Evolutionary conservation across 2,329 filamentous ascomycete genomes (phyloP), one percentile per base, ranked within the genome.

Genomic region (Phaeophleospora eucalypticola): DNA sequence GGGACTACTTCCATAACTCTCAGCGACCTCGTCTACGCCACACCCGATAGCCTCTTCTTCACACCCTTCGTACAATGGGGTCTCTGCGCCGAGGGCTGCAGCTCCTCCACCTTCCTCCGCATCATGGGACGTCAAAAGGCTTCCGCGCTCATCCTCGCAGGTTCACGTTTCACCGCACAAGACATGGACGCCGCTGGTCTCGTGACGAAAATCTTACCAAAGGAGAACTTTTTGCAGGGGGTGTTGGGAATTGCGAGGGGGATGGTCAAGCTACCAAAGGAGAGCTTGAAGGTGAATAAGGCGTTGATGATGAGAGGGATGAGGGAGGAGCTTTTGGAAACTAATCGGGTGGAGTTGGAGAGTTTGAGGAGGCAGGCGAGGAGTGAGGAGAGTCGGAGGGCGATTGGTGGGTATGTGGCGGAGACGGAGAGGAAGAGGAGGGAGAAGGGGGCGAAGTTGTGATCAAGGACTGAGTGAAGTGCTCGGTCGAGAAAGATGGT

Each of bases 11-110:
- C 39, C 17, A 51, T 58, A 9, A 49, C 56, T 3, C 44, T 58
- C 2, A 52, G 45, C 4, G 56, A 58, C 36, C 32, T 58, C n/a
- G 56, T 58, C 17, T 58, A 58, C 29, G 47, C 56, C 8, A 44
- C 46, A 6, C 52, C 52, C 1, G 43, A 49, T n/a, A 50, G 54
- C 3, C 40, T 53, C 4, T 58, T 58, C 49, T 57, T 58, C 48
- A 58, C 56, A 15, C 56, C 56, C 6, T 58, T 58, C 35, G 56
- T 57, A 16, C 54, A 58, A 37, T 57, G 54, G 54, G 56, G 56
- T 2, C 29, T 58, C 0, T 58, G 56, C 37, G 56, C 56, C 4
- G 56, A 58, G 44, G 56, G 51, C 9, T 57, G 54, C 15, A 55
- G 54, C 1, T 52, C 47, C 7, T 29, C 51, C 1, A 54, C 54